Percentiles rank a stretch among this genome's conserved stretches.
Evolutionary conservation across 768 basidiomycete genomes (phyloP).

Genomic region (Pseudohyphozyma bogoriensis): DNA sequence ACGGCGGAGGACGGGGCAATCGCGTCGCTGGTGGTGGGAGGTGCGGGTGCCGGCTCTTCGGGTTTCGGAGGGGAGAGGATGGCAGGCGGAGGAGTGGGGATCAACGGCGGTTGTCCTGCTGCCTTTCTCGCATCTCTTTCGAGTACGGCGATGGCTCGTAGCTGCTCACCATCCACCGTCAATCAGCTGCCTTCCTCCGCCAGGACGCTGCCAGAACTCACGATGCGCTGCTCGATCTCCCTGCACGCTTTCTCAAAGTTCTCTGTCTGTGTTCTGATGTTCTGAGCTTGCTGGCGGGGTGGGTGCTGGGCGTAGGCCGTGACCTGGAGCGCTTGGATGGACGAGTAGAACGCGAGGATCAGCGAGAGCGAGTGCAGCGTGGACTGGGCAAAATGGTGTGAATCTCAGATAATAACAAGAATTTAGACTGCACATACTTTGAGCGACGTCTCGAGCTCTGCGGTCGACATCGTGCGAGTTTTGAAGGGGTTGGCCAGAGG

Average conservation of each 20-base stretch:
- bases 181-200: background rate
- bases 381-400: no score
- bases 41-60: background rate
- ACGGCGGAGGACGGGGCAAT: no score
- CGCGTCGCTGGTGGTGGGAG: background rate
- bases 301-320: background rate
- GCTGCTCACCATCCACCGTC: background rate
- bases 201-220: no score
- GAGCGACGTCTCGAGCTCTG: no score
- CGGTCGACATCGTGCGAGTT: no score
- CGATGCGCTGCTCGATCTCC: background rate
- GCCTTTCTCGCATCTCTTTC: background rate
- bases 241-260: background rate
- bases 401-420: no score
- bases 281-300: background rate
- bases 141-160: background rate
- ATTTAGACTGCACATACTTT: no score
- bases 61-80: no score
- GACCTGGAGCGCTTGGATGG: background rate
- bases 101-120: background rate
- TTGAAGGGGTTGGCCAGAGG: no score
- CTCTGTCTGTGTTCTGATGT: background rate
- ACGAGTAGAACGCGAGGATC: background rate
- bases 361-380: background rate
- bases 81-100: no score